Evolutionary conservation across 768 basidiomycete genomes (phyloP), one percentile per base, ranked within the genome.

Genomic region (Lactarius deliciosus): DNA sequence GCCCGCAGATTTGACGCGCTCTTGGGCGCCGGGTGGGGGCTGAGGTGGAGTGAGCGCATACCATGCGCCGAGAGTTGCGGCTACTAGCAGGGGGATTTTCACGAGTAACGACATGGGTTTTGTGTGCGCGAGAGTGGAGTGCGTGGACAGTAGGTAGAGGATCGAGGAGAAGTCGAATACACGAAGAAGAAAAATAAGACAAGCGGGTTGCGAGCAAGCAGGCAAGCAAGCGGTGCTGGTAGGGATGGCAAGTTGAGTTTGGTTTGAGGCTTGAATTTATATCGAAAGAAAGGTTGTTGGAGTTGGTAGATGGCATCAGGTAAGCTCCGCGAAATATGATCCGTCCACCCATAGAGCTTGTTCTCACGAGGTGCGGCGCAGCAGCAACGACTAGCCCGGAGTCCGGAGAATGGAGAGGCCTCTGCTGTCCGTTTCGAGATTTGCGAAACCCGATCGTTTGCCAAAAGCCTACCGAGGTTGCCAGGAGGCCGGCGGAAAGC

Each of bases 21-120:
- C 69, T 3, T 53, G 40, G 16, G 22, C 38, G 30, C 40, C 34
- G 1, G 69, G 69, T 1, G 66, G 63, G 9, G 69, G 69, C 16
- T 70, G 68, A 1, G 69, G 69, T n/a, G 69, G 67, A 3, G 69
- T 70, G 56, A 70, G 60, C 10, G 69, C 54, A 16, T 57, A 61
- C 69, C 69, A 70, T 10, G 69, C 32, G 57, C 67, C 67, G 5
- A 62, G 22, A 1, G 47, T 36, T 38, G 63, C 63, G 34, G 43
- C 11, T 8, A 47, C 4, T 40, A 68, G 36, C 16, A 70, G 36
- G 5, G 63, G 60, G 6, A 64, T 43, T 64, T 70, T 70, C 30
- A 61, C 30, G 25, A 62, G 43, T 13, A 45, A 55, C 3, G 60
- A 68, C 69, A 70, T 70, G 22, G 20, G 0, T 41, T 43, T n/a